These are phyloP conservation scores for Durio zibethinus DNA, from an alignment of 345 rosid species.

Conservation along the genomic window DNA sequence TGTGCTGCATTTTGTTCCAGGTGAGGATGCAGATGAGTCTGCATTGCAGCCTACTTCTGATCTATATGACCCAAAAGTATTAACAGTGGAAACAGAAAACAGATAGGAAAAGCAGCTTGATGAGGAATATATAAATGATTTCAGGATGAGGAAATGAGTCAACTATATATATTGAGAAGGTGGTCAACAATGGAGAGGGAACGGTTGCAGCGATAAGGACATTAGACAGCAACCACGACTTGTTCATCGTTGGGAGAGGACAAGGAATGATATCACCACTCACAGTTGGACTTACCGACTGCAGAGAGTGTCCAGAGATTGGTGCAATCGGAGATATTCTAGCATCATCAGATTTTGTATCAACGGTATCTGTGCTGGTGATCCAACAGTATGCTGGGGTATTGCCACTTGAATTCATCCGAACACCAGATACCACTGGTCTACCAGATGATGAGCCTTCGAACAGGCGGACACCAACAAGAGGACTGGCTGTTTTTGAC, in stretches of 20 bases:
- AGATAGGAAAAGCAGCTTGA: slow-evolving; percentile 49
- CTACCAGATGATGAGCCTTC: slow-evolving; percentile 3
- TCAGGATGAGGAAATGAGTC: slow-evolving; percentile 52
- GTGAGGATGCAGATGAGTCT: slow-evolving; percentile 33
- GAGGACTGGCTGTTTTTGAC: neutral
- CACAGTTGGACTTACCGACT: slow-evolving; percentile 86
- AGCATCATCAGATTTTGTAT: slow-evolving; percentile 87
- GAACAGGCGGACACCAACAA: neutral
- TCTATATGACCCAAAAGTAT: slow-evolving; percentile 14
- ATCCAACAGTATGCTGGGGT: slow-evolving; percentile 64
- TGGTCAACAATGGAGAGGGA: slow-evolving; percentile 76
- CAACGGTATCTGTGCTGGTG: slow-evolving; percentile 77
- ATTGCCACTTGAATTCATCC: slow-evolving; percentile 31
- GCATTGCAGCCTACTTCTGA: neutral
- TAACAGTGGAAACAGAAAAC: slow-evolving; percentile 21
- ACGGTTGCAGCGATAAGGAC: slow-evolving; percentile 70
- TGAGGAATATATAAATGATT: slow-evolving; percentile 48
- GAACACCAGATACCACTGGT: slow-evolving; percentile 45
- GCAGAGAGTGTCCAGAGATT: slow-evolving; percentile 98
- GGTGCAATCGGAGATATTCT: slow-evolving; percentile 92
- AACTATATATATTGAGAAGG: slow-evolving; percentile 41
- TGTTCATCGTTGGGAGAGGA: slow-evolving; percentile 90
- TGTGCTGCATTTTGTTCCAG: slow-evolving; percentile 53
- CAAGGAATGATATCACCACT: slow-evolving; percentile 66
- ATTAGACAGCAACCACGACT: slow-evolving; percentile 66